Conservation (phyloP, 2,329 filamentous ascomycete genomes). For the Macrophomina pseudophaseolina region DNA sequence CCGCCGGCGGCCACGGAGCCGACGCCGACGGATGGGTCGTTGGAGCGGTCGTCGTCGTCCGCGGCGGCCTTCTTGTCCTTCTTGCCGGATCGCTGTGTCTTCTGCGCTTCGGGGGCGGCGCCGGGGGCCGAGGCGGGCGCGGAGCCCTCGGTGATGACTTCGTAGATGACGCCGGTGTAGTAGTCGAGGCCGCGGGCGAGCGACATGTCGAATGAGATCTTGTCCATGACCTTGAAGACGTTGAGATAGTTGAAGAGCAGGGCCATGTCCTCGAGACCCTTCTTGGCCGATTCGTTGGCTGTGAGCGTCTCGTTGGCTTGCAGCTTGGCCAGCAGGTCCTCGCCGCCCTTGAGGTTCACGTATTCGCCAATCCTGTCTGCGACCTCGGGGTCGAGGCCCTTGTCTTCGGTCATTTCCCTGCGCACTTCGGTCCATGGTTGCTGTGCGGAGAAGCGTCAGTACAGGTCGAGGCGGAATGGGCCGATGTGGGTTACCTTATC, state of each 20-base stretch:
- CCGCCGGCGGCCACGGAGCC: conserved; percentile 89
- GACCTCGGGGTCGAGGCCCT: conserved; percentile 75
- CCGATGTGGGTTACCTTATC: conserved; percentile 68
- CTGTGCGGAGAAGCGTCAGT: conserved; percentile 35
- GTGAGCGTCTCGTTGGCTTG: conserved; percentile 69
- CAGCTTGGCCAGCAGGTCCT: conserved; percentile 74
- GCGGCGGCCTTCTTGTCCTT: conserved; percentile 53
- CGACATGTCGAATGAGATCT: conserved; percentile 86
- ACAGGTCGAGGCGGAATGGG: background rate
- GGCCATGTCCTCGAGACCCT: conserved; percentile 80
- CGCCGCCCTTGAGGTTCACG: conserved; percentile 76
- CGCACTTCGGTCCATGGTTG: conserved; percentile 84
- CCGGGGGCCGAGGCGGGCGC: conserved; percentile 54
- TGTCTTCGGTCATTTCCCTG: conserved; percentile 92
- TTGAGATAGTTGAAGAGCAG: conserved; percentile 83
- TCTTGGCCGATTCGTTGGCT: conserved; percentile 75
- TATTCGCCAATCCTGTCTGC: conserved; percentile 89
- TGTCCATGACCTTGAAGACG: conserved; percentile 72
- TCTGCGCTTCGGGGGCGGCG: conserved; percentile 45
- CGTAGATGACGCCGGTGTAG: conserved; percentile 89
- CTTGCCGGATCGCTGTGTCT: conserved; percentile 48
- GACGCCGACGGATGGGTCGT: conserved; percentile 81
- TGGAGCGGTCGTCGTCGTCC: conserved; percentile 70
- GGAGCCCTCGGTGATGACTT: conserved; percentile 83
- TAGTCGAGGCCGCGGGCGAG: conserved; percentile 91